Conservation (phyloP, 495 filamentous ascomycete species). For the Podospora fimiseda region DNA sequence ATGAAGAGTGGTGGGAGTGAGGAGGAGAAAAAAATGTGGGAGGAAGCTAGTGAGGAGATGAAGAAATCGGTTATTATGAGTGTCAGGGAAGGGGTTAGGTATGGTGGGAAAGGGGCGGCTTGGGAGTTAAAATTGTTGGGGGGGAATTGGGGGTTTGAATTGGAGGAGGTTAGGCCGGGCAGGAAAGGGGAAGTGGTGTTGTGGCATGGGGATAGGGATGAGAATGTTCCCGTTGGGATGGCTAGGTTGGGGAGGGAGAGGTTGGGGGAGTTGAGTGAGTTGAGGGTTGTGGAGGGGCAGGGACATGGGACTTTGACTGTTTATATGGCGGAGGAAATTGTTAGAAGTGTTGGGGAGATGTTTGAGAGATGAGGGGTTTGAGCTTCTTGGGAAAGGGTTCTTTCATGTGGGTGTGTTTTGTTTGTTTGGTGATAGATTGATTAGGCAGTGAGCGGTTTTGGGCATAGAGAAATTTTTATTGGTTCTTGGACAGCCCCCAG, state of each 20-base stretch:
- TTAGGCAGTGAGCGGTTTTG: too few species aligned
- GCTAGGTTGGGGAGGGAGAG: not conserved
- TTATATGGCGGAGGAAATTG: conserved; percentile 1
- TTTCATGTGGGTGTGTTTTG: too few species aligned
- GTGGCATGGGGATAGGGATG: conserved; percentile 5
- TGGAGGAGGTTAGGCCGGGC: not conserved
- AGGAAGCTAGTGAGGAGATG: not conserved
- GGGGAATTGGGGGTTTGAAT: not conserved
- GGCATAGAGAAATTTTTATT: too few species aligned
- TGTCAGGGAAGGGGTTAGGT: conserved; percentile 3
- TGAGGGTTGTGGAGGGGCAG: not conserved
- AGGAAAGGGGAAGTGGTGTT: not conserved
- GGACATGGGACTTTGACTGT: conserved; percentile 3
- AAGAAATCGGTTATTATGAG: not conserved
- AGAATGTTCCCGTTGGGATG: not conserved
- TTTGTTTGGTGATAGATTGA: too few species aligned
- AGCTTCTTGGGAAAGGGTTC: too few species aligned
- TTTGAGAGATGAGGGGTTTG: too few species aligned
- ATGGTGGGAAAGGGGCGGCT: conserved; percentile 1
- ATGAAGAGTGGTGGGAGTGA: not conserved
- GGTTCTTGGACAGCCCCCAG: too few species aligned
- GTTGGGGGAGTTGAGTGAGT: not conserved
- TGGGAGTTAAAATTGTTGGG: conserved; percentile 5
- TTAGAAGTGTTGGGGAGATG: too few species aligned
- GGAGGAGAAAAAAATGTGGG: not conserved